Conservation (phyloP, 192 early-diverging fungal species). For the Mortierella antarctica region DNA sequence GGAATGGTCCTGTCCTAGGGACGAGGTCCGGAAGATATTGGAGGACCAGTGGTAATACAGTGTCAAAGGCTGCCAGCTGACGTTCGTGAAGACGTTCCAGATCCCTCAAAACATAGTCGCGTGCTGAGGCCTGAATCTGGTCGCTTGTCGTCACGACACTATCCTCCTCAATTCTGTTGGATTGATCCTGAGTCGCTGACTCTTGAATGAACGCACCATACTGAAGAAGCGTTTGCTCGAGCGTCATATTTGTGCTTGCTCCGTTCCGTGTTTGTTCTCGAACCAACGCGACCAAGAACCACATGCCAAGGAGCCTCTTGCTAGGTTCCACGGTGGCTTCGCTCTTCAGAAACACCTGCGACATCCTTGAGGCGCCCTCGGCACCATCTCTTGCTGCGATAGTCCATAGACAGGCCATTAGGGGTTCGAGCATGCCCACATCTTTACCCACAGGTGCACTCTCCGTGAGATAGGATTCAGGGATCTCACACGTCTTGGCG, state of each 20-base stretch:
- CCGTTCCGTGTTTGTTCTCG: conserved; percentile 8
- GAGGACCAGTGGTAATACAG: conserved; percentile 45
- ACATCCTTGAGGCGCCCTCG: conserved; percentile 34
- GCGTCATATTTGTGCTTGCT: conserved; percentile 28
- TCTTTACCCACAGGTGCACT: conserved; percentile 8
- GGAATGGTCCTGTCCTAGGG: conserved; percentile 41
- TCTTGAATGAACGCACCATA: conserved; percentile 54
- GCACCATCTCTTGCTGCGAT: conserved; percentile 24
- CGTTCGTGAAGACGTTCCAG: conserved; percentile 58
- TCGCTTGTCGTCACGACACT: conserved; percentile 26
- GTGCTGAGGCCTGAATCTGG: conserved; percentile 1
- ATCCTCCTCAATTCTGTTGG: conserved; percentile 21
- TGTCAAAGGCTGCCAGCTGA: conserved; percentile 56
- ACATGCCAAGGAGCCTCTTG: conserved; percentile 33
- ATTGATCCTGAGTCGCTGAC: conserved; percentile 20
- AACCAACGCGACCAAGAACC: conserved; percentile 37
- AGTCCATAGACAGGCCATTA: conserved; percentile 37
- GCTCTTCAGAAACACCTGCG: conserved; percentile 28
- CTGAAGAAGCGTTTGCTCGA: conserved; percentile 35
- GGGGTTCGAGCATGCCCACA: conserved; percentile 22
- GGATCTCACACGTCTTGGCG: conserved; percentile 28
- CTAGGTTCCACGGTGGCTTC: conserved; percentile 13
- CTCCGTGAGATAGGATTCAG: conserved; percentile 47
- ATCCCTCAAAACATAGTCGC: conserved; percentile 56
- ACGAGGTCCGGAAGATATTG: conserved; percentile 51